Evolutionary conservation across 176 grass and related monocot genomes (phyloP).

Genomic region (Oryza glumipatula): DNA sequence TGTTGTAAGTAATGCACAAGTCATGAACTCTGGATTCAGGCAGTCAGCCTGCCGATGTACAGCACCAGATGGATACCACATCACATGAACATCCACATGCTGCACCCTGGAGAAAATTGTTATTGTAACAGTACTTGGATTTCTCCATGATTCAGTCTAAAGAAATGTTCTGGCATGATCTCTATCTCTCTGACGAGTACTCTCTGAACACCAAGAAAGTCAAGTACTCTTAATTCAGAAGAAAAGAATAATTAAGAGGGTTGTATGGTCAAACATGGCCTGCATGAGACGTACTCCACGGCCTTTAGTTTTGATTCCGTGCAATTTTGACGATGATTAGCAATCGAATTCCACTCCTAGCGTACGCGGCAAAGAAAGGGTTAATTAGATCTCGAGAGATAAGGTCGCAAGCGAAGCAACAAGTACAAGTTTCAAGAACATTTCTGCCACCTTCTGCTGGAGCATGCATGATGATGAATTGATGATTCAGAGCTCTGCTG

Average conservation of each 20-base stretch:
- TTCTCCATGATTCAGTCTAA: slow-evolving; percentile 27
- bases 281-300: neutral
- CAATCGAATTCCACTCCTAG: neutral
- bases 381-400: slow-evolving; percentile 4
- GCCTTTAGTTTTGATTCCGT: slow-evolving; percentile 17
- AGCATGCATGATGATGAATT: slow-evolving; percentile 37
- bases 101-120: slow-evolving; percentile 13
- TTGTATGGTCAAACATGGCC: slow-evolving; percentile 20
- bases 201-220: slow-evolving; percentile 30
- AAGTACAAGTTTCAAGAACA: slow-evolving; percentile 37
- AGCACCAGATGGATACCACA: neutral
- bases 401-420: neutral
- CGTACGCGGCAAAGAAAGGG: slow-evolving; percentile 1
- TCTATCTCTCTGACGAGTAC: slow-evolving; percentile 12
- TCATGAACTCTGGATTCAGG: neutral
- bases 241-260: neutral
- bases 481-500: slow-evolving; percentile 13
- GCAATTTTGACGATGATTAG: slow-evolving; percentile 8
- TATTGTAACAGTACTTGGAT: slow-evolving; percentile 35
- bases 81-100: slow-evolving; percentile 48
- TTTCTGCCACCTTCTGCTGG: slow-evolving; percentile 13
- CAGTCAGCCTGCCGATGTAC: neutral
- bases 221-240: slow-evolving; percentile 29
- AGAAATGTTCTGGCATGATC: slow-evolving; percentile 15
- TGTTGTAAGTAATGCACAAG: neutral